Percentiles rank a stretch among this genome's conserved stretches.
phyloP scores from a whole-genome alignment of 495 filamentous ascomycete genomes.

The Schizothecium vesticola region DNA sequence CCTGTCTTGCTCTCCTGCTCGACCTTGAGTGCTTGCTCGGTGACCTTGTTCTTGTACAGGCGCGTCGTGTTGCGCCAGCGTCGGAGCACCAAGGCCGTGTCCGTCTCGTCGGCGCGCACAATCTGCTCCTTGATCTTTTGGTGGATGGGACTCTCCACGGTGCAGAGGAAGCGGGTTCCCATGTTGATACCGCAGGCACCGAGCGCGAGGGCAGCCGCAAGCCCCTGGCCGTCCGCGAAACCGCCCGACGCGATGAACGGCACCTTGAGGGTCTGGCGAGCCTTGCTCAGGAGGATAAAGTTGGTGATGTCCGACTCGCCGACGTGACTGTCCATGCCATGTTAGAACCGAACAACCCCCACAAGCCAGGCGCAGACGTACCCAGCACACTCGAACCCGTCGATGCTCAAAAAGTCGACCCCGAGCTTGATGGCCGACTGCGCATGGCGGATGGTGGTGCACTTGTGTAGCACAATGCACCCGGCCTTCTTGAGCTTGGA shows the following conservation, averaged over 20 bases:
- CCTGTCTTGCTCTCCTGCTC: slow-evolving; percentile 81
- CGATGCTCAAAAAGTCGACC: slow-evolving; percentile 93
- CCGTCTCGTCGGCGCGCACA: slow-evolving; percentile 79
- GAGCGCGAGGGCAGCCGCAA: slow-evolving; percentile 85
- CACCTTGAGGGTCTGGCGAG: slow-evolving; percentile 74
- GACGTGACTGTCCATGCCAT: slow-evolving; percentile 47
- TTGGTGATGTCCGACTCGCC: slow-evolving; percentile 97
- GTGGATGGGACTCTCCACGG: slow-evolving; percentile 88
- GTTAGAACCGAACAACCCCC: background rate
- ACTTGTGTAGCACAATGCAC: slow-evolving; percentile 87
- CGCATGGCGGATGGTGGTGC: slow-evolving; percentile 92
- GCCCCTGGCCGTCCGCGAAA: slow-evolving; percentile 89
- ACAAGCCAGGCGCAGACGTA: slow-evolving; percentile 41
- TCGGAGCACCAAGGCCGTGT: slow-evolving; percentile 82
- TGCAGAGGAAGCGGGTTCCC: slow-evolving; percentile 93
- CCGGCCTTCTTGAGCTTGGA: slow-evolving; percentile 75
- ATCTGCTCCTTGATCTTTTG: slow-evolving; percentile 89
- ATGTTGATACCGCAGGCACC: slow-evolving; percentile 96
- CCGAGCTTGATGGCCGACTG: slow-evolving; percentile 89
- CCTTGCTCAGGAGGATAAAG: slow-evolving; percentile 84
- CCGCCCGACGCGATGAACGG: slow-evolving; percentile 96
- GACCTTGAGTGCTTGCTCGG: slow-evolving; percentile 70
- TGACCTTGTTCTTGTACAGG: slow-evolving; percentile 84
- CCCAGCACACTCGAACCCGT: slow-evolving; percentile 96
- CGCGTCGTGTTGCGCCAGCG: slow-evolving; percentile 91